Evolutionary conservation across 2,329 filamentous ascomycete species (phyloP).

Genomic region (Leptoxyphium fumago): DNA sequence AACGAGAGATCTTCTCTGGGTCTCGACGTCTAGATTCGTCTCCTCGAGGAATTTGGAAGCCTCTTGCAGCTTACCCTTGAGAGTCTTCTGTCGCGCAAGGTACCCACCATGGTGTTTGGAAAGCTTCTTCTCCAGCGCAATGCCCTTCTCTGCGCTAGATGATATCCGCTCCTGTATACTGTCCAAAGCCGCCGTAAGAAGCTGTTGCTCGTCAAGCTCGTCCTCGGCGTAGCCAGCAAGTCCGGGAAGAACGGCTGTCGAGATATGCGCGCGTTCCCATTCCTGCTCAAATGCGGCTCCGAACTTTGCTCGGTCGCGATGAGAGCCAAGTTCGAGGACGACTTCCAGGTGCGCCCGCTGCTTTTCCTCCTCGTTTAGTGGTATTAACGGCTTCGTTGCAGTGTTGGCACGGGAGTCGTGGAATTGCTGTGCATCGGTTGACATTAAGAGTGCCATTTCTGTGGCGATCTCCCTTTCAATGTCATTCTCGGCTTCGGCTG

Average conservation of each 20-base stretch:
- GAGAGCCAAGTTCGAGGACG: conserved; percentile 47
- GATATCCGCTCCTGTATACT: conserved; percentile 60
- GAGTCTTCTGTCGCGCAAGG: conserved; percentile 65
- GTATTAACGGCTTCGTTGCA: conserved; percentile 42
- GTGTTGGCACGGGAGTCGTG: conserved; percentile 51
- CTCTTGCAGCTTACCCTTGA: conserved; percentile 65
- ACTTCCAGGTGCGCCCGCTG: conserved; percentile 65
- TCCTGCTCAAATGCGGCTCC: conserved; percentile 24
- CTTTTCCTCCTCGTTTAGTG: conserved; percentile 56
- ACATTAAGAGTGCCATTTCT: conserved; percentile 68
- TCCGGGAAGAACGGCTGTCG: conserved; percentile 48
- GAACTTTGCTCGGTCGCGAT: conserved; percentile 31
- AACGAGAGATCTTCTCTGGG: conserved; percentile 60
- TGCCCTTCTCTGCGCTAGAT: conserved; percentile 60
- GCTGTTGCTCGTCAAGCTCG: conserved; percentile 51
- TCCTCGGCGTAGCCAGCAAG: conserved; percentile 61
- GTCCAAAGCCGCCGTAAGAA: conserved; percentile 60
- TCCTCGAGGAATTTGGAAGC: conserved; percentile 61
- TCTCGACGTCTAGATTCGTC: conserved; percentile 55
- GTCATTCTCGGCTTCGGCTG: conserved; percentile 45
- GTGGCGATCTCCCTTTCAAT: conserved; percentile 55
- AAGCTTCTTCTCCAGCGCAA: conserved; percentile 91
- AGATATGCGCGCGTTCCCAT: conserved; percentile 36
- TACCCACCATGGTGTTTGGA: conserved; percentile 77
- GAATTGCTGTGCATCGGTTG: conserved; percentile 68